Evolutionary conservation across 352 stramenopile species (phyloP), one percentile per base, ranked within the genome.

Genomic region (Pythium brachiatum): DNA sequence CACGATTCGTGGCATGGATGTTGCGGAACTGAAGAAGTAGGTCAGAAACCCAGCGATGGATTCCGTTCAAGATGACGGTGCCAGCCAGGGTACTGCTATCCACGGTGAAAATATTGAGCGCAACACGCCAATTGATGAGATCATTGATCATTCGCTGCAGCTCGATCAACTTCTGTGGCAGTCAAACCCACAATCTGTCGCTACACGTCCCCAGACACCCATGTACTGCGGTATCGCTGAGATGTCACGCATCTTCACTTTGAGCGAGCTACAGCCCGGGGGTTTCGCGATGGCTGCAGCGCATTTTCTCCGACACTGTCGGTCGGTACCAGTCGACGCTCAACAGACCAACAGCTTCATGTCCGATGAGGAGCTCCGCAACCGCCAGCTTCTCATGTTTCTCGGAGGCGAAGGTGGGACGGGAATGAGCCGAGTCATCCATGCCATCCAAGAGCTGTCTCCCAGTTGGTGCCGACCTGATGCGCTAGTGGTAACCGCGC

Each of bases 351-450:
- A 18, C 21, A 18, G 5, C 15, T 11, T 31, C n/a, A 50, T 56
- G 0, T 31, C 15, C 7, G 48, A 53, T 25, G 34, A 52, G 13
- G 48, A 44, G 15, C 36, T 64, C 16, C 2, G 3, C 21, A 52
- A 32, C 5, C 47, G n/a, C 1, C 47, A 64, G 18, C 48, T 65
- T 11, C 26, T 32, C 2, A 48, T 65, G 23, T 58, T 32, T 31
- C 39, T 65, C 23, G 58, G 50, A n/a, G 58, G 58, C 0, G 58
- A 58, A 20, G 58, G 58, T 0, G 50, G 58, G 9, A 65, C 58
- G 0, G 58, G 50, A 5, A 65, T 59, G 18, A 55, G 50, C 31
- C 26, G 62, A 0, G 56, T 69, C 11, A 69, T 64, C 53, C 15
- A 29, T 18, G 47, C 50, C 0, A 34, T 64, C 18, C 50, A 64